Evolutionary conservation across 2,329 filamentous ascomycete genomes (phyloP).

Genomic region (Cordyceps cicadae): DNA sequence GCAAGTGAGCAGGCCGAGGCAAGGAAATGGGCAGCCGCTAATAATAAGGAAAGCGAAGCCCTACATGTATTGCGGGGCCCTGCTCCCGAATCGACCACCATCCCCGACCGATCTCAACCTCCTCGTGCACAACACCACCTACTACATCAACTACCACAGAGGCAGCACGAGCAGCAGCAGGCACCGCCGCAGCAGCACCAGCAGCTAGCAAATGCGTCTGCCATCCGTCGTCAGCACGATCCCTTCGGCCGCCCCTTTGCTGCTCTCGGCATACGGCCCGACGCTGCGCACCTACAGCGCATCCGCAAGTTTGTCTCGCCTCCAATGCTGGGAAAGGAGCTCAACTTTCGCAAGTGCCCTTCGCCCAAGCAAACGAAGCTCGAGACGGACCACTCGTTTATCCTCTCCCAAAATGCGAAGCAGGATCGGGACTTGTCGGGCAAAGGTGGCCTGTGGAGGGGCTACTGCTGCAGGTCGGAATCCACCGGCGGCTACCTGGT

Average conservation of each 20-base stretch:
- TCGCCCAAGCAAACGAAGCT: slow-evolving; percentile 81
- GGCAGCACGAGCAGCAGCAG: not conserved
- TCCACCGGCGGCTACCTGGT: slow-evolving; percentile 30
- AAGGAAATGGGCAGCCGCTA: slow-evolving; percentile 20
- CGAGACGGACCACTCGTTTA: slow-evolving; percentile 63
- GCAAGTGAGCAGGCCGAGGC: slow-evolving; percentile 16
- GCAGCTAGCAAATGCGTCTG: slow-evolving; percentile 22
- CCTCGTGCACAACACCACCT: slow-evolving; percentile 4
- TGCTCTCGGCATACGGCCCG: slow-evolving; percentile 28
- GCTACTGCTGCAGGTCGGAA: slow-evolving; percentile 50
- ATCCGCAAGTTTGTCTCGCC: slow-evolving; percentile 54
- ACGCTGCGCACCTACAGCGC: slow-evolving; percentile 34
- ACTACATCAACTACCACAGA: not conserved
- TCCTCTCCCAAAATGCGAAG: slow-evolving; percentile 36
- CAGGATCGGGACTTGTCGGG: slow-evolving; percentile 49
- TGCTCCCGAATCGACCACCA: slow-evolving; percentile 1
- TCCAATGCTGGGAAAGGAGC: slow-evolving; percentile 79
- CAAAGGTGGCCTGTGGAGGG: slow-evolving; percentile 65
- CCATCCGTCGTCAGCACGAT: slow-evolving; percentile 29
- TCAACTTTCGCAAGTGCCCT: slow-evolving; percentile 70
- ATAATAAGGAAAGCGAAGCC: slow-evolving; percentile 8
- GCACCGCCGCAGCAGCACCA: slow-evolving; percentile 1
- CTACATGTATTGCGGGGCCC: slow-evolving; percentile 10
- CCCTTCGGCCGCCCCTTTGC: slow-evolving; percentile 39
- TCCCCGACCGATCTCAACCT: slow-evolving; percentile 8